Evolutionary conservation across 2,329 filamentous ascomycete species (phyloP), one percentile per base, ranked within the genome.

Genomic region (Microcera coccophila): DNA sequence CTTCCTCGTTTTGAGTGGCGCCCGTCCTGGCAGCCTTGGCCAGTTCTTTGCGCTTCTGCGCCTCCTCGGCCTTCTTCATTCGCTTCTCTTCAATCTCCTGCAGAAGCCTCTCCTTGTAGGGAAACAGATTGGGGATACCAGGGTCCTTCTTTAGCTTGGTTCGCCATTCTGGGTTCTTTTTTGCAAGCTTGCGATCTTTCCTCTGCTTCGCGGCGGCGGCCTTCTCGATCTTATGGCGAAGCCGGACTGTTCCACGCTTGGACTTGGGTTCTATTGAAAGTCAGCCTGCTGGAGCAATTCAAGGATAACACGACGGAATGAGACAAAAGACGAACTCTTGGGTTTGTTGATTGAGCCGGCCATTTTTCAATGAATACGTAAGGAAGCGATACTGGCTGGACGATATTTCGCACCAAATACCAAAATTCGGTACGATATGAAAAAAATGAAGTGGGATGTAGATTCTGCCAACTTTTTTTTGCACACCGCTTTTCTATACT

Each of bases 111-210:
- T 96, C 90, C 73, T 98, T 98, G 76, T 93, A 96, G 1, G 93
- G 93, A 71, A 96, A 98, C 26, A 96, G 72, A 63, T 97, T 98
- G 31, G 93, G 93, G 49, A 98, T 96, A 37, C 93, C 93, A 18
- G 91, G 93, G 60, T 98, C 93, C 73, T 97, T 98, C 80, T 96
- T 97, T 55, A 95, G 66, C 66, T 90, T 87, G 46, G 89, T 90
- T 57, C 87, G 82, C 90, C 93, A 97, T 87, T 95, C 82, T 24
- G 93, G 91, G 67, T 96, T 95, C 81, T 95, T 90, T 74, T 95
- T 97, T 42, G 86, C 89, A 43, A 82, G 75, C 75, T 95, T 97
- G 62, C 83, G 85, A 49, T 82, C 73, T 70, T 98, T 98, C 64
- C 84, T 82, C 70, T 95, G 89, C 75, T 98, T 98, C 49, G 87